Evolutionary conservation across 768 basidiomycete genomes (phyloP), one percentile per base, ranked within the genome.

Genomic region (Russula dissimulans): DNA sequence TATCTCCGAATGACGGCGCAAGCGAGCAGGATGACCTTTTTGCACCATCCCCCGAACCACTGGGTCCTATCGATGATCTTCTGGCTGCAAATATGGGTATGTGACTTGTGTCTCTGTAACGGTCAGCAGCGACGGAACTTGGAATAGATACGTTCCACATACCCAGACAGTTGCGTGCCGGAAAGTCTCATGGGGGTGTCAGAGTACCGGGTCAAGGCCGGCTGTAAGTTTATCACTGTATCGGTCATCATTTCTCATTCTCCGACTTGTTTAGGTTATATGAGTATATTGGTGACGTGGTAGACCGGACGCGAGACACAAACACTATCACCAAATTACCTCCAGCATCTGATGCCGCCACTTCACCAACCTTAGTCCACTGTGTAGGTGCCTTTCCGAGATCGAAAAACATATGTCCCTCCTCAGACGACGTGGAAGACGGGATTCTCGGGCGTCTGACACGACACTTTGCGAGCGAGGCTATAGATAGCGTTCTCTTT

Each of bases 81-180:
- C 38, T 61, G 18, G 14, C 38, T 7, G 45, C 50, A 9, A 42
- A 48, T 53, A 62, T 62, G 51, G 61, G 61, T 62, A 54, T 32
- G 61, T 47, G 18, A 39, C 12, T 7, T 45, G 5, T 56, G 38
- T 50, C n/a, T 15, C 36, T 44, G 15, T 17, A 45, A 22, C 12
- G 29, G 36, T 31, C 49, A 18, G 15, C 6, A 26, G 34, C n/a
- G 39, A 56, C 29, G 14, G 15, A n/a, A 15, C 5, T 4, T 31
- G 56, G 14, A 10, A 31, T 22, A 62, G 61, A 62, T 53, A 29
- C 15, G 32, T 42, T 57, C 18, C 15, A 43, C 45, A 43, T 62
- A 45, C 56, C 61, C 11, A 50, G 56, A 38, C 26, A 36, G n/a
- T 48, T 51, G 36, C 5, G 50, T 4, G 26, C 48, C 10, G 31